These are phyloP conservation scores for Leucogyrophana mollusca DNA, from an alignment of 768 basidiomycete species.

Conservation along the genomic window DNA sequence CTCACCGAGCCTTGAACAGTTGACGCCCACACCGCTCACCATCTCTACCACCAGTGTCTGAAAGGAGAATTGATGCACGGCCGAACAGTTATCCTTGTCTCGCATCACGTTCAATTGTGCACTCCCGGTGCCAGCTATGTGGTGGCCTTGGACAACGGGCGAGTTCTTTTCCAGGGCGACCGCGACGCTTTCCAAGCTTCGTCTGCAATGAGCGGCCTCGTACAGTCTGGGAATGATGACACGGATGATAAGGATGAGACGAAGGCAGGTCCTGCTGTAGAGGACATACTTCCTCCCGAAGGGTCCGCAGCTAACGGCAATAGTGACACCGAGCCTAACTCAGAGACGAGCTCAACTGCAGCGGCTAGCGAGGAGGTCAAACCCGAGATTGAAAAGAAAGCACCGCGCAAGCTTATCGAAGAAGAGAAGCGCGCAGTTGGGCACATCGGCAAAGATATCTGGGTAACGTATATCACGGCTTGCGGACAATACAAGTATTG, in stretches of 20 bases:
- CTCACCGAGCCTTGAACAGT: slow-evolving; percentile 40
- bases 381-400: slow-evolving; percentile 42
- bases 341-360: slow-evolving; percentile 47
- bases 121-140: slow-evolving; percentile 77
- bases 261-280: slow-evolving; percentile 18
- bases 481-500: slow-evolving; percentile 55
- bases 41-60: slow-evolving; percentile 78
- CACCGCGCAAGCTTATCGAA: slow-evolving; percentile 81
- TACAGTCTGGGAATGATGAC: slow-evolving; percentile 52
- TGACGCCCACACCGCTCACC: slow-evolving; percentile 83
- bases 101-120: slow-evolving; percentile 92
- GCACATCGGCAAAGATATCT: slow-evolving; percentile 63
- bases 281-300: slow-evolving; percentile 24
- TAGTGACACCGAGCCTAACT: slow-evolving; percentile 24
- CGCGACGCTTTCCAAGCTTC: slow-evolving; percentile 65
- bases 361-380: slow-evolving; percentile 33
- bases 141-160: slow-evolving; percentile 71
- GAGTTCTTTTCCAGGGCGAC: slow-evolving; percentile 72
- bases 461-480: slow-evolving; percentile 56
- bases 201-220: slow-evolving; percentile 60
- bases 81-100: slow-evolving; percentile 85
- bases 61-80: slow-evolving; percentile 74
- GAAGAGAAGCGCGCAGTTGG: slow-evolving; percentile 80
- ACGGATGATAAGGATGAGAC: slow-evolving; percentile 44
- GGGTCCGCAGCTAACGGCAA: slow-evolving; percentile 23